Evolutionary conservation across 1,139 yeast species (phyloP), one percentile per base, ranked within the genome.

Genomic region (Geotrichum restrictum): DNA sequence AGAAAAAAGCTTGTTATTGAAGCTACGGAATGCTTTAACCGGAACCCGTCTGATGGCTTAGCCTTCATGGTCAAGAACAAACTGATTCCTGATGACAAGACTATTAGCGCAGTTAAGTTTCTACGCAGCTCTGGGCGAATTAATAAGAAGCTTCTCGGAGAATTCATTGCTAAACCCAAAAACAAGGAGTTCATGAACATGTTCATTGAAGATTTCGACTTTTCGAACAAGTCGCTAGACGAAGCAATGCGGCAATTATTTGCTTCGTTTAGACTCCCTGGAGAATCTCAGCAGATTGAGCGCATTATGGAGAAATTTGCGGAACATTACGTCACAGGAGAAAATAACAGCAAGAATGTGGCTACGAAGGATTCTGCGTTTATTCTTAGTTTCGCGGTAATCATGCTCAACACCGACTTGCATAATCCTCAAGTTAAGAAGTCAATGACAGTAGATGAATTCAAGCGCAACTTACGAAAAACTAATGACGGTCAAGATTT

Each of bases 251-350:
- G 99, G 61, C 78, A 88, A 51, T 69, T 94, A 57, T 74, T 94
- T 60, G 85, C 87, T 51, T 79, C 87, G n/a, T 93, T 94, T 65
- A 80, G 99, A 68, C 76, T 93, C 52, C 98, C 98, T 0, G 99
- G 99, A 49, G 99, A 93, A 69, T 84, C 97, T 0, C 98, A 89
- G 64, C 96, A 88, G 66, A 93, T 93, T 66, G 98, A 91, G 67
- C 79, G 96, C 64, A 80, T 93, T 16, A 87, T 93, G 39, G 97
- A 91, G 64, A 75, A 81, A 18, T 93, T 93, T 69, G 91, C 96
- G 3, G 83, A 81, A 46, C 80, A 85, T 58, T 93, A 88, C 68
- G 72, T 71, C 19, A 78, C 83, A 56, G 24, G 41, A n/a, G 45
- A 43, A 16, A 27, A 38, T n/a, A 49, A 49, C 18, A 42, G 13